phyloP scores from a whole-genome alignment of 1,139 yeast species.

The Pichia sp. region DNA sequence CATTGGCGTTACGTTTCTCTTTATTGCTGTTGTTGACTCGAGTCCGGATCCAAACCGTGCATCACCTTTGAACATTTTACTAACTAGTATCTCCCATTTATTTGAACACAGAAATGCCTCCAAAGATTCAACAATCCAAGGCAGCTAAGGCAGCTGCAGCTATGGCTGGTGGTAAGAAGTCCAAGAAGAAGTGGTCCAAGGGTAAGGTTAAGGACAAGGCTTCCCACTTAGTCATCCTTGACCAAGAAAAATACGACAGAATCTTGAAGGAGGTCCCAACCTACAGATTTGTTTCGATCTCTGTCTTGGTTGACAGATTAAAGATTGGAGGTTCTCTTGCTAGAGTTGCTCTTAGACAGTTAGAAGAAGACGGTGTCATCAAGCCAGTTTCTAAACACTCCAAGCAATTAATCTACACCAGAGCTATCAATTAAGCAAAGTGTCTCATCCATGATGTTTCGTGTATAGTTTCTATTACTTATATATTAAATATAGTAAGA shows the following conservation, averaged over 20 bases:
- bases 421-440: constrained; percentile 54
- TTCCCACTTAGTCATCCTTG: constrained; percentile 94
- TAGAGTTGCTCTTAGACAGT: constrained; percentile 94
- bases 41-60: too few species aligned
- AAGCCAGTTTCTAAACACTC: constrained; percentile 94
- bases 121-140: constrained; percentile 98
- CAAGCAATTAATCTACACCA: constrained; percentile 93
- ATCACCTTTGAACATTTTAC: not conserved
- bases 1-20: too few species aligned
- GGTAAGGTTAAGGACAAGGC: constrained; percentile 99
- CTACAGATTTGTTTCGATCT: constrained; percentile 96
- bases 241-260: constrained; percentile 99
- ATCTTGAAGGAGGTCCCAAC: constrained; percentile 99
- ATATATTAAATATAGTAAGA: not conserved
- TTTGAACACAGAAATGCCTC: constrained; percentile 69
- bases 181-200: constrained; percentile 99
- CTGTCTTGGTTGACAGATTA: constrained; percentile 98
- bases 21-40: too few species aligned
- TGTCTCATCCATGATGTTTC: constrained; percentile 4
- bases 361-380: constrained; percentile 93
- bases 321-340: constrained; percentile 99
- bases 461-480: constrained; percentile 5
- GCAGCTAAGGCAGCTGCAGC: constrained; percentile 99
- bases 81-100: not conserved
- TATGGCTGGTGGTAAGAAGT: constrained; percentile 99